phyloP scores from a whole-genome alignment of 345 rosid species.

The Salix suchowensis region DNA sequence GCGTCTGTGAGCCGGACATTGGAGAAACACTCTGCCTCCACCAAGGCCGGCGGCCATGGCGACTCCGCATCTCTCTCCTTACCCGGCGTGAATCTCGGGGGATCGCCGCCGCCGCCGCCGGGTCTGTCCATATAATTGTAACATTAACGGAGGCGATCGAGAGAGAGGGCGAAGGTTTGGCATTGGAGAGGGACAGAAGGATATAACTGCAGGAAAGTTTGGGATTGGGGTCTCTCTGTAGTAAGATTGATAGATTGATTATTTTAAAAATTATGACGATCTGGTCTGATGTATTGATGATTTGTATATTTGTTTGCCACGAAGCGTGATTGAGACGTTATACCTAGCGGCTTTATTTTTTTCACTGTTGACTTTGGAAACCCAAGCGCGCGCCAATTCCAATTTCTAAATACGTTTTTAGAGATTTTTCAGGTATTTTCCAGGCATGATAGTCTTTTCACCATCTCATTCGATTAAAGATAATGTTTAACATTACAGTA shows the following conservation, averaged over 20 bases:
- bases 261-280: slow-evolving; percentile 1
- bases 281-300: slow-evolving; percentile 1
- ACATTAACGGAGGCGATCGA: slow-evolving; percentile 2
- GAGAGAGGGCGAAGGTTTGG: slow-evolving; percentile 34
- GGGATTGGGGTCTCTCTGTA: neutral
- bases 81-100: slow-evolving; percentile 29
- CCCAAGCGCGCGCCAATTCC: slow-evolving; percentile 2
- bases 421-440: too few relatives aligned
- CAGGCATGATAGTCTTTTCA: too few relatives aligned
- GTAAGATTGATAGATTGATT: neutral
- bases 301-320: slow-evolving; percentile 19
- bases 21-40: slow-evolving; percentile 5
- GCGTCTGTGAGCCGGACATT: slow-evolving; percentile 43
- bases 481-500: too few relatives aligned
- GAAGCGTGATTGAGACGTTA: slow-evolving; percentile 34
- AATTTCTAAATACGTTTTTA: too few relatives aligned
- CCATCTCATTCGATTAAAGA: too few relatives aligned
- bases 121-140: slow-evolving; percentile 28
- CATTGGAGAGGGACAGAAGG: slow-evolving; percentile 22
- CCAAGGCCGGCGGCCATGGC: slow-evolving; percentile 16
- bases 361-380: neutral
- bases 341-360: slow-evolving; percentile 21
- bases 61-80: slow-evolving; percentile 18
- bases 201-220: slow-evolving; percentile 11
- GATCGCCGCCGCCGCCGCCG: slow-evolving; percentile 4